Percentiles rank a stretch among this genome's conserved stretches.
phyloP scores from a whole-genome alignment of 2,329 filamentous ascomycete genomes.

The Tolypocladium guangdongense region DNA sequence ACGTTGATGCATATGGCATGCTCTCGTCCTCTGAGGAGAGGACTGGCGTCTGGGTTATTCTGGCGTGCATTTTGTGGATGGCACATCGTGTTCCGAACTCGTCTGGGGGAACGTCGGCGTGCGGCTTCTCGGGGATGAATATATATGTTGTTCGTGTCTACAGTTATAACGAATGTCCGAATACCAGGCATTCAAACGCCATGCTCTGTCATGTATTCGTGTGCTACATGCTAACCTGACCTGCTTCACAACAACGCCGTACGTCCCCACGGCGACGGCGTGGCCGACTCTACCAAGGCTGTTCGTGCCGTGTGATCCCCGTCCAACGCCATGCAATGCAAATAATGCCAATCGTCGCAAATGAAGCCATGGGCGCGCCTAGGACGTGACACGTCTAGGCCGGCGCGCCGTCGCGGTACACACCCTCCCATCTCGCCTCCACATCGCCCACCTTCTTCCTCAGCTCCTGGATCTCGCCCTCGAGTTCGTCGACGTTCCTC shows the following conservation, averaged over 20 bases:
- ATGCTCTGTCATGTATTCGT: not conserved
- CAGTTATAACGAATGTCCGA: not conserved
- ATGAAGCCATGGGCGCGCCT: not conserved
- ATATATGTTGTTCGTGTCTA: not conserved
- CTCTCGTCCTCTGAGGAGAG: not conserved
- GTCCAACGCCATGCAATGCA: slow-evolving; percentile 25
- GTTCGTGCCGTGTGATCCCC: not conserved
- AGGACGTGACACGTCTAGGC: slow-evolving; percentile 2
- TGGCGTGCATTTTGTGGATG: not conserved
- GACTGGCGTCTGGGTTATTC: not conserved
- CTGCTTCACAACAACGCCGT: not conserved
- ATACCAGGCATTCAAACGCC: not conserved
- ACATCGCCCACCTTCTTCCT: slow-evolving; percentile 55
- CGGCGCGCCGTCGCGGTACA: slow-evolving; percentile 28
- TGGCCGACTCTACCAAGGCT: not conserved
- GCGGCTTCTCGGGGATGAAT: not conserved
- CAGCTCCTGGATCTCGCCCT: slow-evolving; percentile 61
- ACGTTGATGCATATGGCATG: not conserved
- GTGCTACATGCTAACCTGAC: not conserved
- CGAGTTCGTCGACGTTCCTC: slow-evolving; percentile 73
- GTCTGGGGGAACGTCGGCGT: not conserved
- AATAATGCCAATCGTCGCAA: not conserved
- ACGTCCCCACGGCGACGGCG: not conserved
- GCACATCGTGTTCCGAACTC: not conserved
- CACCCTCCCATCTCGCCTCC: slow-evolving; percentile 46